Evolutionary conservation across 805 yeast genomes (phyloP), one percentile per base, ranked within the genome.

Genomic region (Wickerhamiella azyma): DNA sequence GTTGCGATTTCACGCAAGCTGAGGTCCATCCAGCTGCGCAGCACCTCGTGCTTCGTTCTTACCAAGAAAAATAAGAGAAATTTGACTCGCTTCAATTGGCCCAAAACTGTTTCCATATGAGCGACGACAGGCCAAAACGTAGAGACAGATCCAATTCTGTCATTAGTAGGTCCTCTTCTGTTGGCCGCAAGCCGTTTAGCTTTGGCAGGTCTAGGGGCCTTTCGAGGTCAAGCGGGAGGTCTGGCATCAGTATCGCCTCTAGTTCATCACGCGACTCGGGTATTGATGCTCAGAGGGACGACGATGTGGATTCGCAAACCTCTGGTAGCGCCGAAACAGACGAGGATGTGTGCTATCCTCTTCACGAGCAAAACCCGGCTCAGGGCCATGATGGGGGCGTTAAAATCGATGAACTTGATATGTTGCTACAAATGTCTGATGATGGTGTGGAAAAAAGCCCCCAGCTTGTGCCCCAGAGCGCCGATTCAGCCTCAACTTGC

Each of bases 271-370:
- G 39, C 14, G 40, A 36, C 19, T 36, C 45, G 9, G 45, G 40
- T 10, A 37, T 41, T 9, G 44, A 29, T 33, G 40, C 45, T 3
- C 45, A 42, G 36, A 17, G 40, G 10, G 45, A 42, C n/a, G 39
- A 35, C 18, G 45, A 42, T 9, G 35, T 28, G 6, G 40, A 42
- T 16, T 30, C 39, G 11, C 40, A 42, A 21, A 33, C 18, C 26
- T 42, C 45, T 10, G 45, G 40, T 3, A 94, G 84, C 18, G 36
- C 26, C 55, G 96, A 86, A 59, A 85, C 95, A 0, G 97, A 88
- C 57, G 96, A 85, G 59, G 97, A 89, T 72, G 98, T 89, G 40
- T 89, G 97, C 69, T 86, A 88, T 64, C 97, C 97, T 2, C 81
- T 85, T 85, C 66, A 77, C 42, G 33, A 30, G 5, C 33, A 30